phyloP scores from a whole-genome alignment of 768 basidiomycete genomes.

The Lactarius quietus region DNA sequence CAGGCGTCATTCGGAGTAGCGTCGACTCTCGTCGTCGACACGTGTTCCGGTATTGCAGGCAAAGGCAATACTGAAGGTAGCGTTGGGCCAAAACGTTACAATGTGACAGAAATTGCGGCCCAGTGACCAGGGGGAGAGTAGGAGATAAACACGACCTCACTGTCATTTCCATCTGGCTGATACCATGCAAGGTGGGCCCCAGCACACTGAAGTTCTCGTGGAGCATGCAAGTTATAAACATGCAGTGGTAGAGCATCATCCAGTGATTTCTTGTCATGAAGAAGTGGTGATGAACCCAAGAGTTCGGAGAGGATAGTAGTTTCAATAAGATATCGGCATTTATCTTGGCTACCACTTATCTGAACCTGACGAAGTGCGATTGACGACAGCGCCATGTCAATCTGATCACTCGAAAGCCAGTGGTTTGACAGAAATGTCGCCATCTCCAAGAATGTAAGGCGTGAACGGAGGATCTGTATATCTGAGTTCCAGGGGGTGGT shows the following conservation, averaged over 20 bases:
- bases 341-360: neutral
- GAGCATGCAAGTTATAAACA: neutral
- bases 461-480: neutral
- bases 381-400: neutral
- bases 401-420: neutral
- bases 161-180: neutral
- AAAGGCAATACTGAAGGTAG: no score
- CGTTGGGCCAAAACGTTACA: no score
- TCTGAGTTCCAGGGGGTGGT: neutral
- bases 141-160: neutral
- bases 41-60: no score
- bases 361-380: neutral
- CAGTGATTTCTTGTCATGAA: neutral
- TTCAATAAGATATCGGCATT: neutral
- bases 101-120: neutral
- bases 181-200: neutral
- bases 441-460: neutral
- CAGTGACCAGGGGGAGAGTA: neutral
- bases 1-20: no score
- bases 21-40: no score
- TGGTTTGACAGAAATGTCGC: neutral
- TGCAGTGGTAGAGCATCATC: neutral
- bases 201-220: neutral
- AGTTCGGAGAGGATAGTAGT: neutral
- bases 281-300: neutral